phyloP scores from a whole-genome alignment of 139 green algal species.

The Gonium pectorale region DNA sequence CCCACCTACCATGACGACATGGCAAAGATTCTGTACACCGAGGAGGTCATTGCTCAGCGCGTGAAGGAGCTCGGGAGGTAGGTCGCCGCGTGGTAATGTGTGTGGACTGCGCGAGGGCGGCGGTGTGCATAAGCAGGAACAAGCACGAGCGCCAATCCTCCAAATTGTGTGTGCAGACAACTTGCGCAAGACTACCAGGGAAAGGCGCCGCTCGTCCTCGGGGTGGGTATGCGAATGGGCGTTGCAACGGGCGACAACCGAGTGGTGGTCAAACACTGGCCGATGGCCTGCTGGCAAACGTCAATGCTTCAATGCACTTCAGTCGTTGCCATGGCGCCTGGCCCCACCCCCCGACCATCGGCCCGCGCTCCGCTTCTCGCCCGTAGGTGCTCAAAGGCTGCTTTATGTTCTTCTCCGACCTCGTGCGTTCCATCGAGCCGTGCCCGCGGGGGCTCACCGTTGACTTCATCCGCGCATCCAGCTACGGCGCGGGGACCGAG shows the following conservation, averaged over 20 bases:
- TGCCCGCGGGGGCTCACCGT: slow-evolving; percentile 26
- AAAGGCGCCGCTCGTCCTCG: slow-evolving; percentile 38
- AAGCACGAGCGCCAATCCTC: background rate
- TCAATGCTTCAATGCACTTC: too few species aligned
- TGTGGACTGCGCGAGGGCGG: too few species aligned
- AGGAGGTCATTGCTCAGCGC: background rate
- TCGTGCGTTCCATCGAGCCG: slow-evolving; percentile 41
- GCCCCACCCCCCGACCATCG: too few species aligned
- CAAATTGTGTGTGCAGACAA: slow-evolving; percentile 2
- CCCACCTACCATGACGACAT: slow-evolving; percentile 36
- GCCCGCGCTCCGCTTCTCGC: background rate
- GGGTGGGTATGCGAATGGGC: slow-evolving; percentile 18
- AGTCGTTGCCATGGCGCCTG: too few species aligned
- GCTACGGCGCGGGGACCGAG: slow-evolving; percentile 25
- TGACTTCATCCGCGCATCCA: slow-evolving; percentile 49
- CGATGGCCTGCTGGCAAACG: too few species aligned
- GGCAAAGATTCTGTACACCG: background rate
- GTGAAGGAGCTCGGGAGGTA: slow-evolving; percentile 7
- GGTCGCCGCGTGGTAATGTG: too few species aligned
- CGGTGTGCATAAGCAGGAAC: background rate
- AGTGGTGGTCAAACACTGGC: background rate
- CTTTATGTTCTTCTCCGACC: slow-evolving; percentile 48
- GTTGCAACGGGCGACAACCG: background rate
- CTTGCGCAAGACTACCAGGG: slow-evolving; percentile 36
- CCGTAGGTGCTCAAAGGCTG: slow-evolving; percentile 49